A percentile compares a stretch with the other conserved stretches of the same genome.
Conservation (phyloP, 2,329 filamentous ascomycete genomes). For the Xylariaceae sp. region DNA sequence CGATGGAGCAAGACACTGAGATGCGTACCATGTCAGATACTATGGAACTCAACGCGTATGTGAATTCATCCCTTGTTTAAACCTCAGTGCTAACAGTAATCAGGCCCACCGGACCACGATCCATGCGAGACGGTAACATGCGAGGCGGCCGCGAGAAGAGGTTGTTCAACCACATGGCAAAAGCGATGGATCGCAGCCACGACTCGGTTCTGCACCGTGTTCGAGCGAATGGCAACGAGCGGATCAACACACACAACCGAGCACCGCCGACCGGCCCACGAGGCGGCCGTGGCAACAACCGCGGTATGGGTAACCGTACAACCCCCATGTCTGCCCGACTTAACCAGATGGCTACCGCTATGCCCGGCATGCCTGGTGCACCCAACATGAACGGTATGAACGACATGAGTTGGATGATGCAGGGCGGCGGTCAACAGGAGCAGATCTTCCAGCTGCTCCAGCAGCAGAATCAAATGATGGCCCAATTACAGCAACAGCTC, state of each 20-base stretch:
- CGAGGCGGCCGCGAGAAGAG: conserved; percentile 64
- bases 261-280: conserved; percentile 68
- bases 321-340: conserved; percentile 46
- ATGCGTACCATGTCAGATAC: conserved; percentile 57
- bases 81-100: conserved; percentile 36
- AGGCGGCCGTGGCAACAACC: conserved; percentile 46
- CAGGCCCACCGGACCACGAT: conserved; percentile 90
- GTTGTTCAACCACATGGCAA: conserved; percentile 79
- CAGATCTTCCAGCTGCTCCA: conserved; percentile 73
- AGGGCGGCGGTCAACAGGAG: conserved; percentile 59
- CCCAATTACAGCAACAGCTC: conserved; percentile 61
- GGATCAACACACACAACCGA: conserved; percentile 74
- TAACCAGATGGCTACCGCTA: conserved; percentile 36
- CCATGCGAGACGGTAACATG: conserved; percentile 65
- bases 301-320: conserved; percentile 46
- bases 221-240: conserved; percentile 65
- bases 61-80: conserved; percentile 17
- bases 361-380: conserved; percentile 36
- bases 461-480: conserved; percentile 83
- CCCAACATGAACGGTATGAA: conserved; percentile 41
- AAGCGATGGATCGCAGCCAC: conserved; percentile 70
- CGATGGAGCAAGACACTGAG: conserved; percentile 58
- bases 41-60: conserved; percentile 55
- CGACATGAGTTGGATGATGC: conserved; percentile 46
- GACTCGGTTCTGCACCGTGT: conserved; percentile 79